A percentile compares a stretch with the other conserved stretches of the same genome.
Evolutionary conservation across 2,329 filamentous ascomycete genomes (phyloP).

Genomic region (Botrytis pseudocinerea): DNA sequence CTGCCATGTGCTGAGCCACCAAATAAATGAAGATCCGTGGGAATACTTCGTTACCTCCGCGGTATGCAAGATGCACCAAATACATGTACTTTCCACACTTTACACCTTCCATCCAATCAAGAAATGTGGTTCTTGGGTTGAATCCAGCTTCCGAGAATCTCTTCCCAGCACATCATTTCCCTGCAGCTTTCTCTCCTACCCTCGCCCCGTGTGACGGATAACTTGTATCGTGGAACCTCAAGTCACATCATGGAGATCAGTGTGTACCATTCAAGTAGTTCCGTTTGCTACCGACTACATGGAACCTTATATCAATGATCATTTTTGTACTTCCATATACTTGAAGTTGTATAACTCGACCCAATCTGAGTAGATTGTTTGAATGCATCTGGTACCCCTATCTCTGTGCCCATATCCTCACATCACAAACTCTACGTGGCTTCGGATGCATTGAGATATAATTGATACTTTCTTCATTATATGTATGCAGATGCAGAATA

Average conservation of each 20-base stretch:
- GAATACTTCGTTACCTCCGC: neutral
- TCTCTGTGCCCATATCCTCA: neutral
- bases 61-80: slow-evolving; percentile 11
- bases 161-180: neutral
- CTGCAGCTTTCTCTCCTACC: neutral
- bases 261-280: neutral
- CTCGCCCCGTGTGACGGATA: neutral
- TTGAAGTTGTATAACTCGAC: slow-evolving; percentile 2
- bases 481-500: neutral
- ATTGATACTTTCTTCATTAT: neutral
- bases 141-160: neutral
- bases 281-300: slow-evolving; percentile 12
- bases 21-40: slow-evolving; percentile 1
- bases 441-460: neutral
- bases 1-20: slow-evolving; percentile 18
- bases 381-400: neutral
- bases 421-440: neutral
- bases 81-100: slow-evolving; percentile 4
- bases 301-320: slow-evolving; percentile 1
- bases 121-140: neutral
- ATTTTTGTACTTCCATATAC: slow-evolving; percentile 6
- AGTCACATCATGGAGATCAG: slow-evolving; percentile 7
- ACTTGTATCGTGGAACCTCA: slow-evolving; percentile 2
- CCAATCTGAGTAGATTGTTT: slow-evolving; percentile 6
- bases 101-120: neutral